Evolutionary conservation across 2,329 filamentous ascomycete species (phyloP), one percentile per base, ranked within the genome.

Genomic region (Blastomyces gilchristii): DNA sequence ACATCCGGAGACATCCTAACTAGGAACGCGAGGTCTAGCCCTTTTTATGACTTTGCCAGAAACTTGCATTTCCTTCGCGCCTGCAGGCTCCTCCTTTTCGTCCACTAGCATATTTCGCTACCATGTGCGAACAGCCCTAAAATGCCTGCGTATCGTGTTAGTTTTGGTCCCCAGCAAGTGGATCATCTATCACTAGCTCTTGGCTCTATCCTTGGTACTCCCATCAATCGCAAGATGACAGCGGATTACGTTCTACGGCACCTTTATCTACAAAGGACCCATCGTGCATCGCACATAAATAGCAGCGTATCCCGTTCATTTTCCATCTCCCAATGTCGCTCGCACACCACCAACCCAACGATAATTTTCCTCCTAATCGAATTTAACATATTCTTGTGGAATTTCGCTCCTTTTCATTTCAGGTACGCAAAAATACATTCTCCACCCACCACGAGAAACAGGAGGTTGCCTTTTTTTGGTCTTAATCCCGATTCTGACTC

Each of bases 321-420:
- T 37, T 52, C 14, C 25, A 52, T 52, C 49, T 12, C n/a, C 28
- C 14, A 56, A 25, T 56, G 18, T 39, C 28, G 4, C 1, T 54
- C 4, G 8, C 37, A 18, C 31, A 56, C 34, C 4, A 56, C 9
- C 28, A n/a, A 8, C 16, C 16, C 37, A n/a, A 39, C 31, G 11
- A 6, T 16, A 14, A 34, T 7, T 22, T 37, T 8, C 34, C 31
- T 54, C 28, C 1, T 18, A 12, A 37, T n/a, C 14, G 16, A n/a
- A 37, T 8, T 45, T 14, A 14, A 18, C 18, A 54, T 16, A 11
- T 54, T 37, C 7, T 37, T n/a, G 6, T 22, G 34, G 50, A n/a
- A 16, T 53, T 34, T 25, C 2, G 5, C 28, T 11, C 25, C 65
- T 67, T 67, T 58, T 60, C 66, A 59, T 64, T n/a, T 60, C 54